A percentile compares a stretch with the other conserved stretches of the same genome.
Evolutionary conservation across 129 eudicot genomes (phyloP).

Genomic region (Glebionis coronaria): DNA sequence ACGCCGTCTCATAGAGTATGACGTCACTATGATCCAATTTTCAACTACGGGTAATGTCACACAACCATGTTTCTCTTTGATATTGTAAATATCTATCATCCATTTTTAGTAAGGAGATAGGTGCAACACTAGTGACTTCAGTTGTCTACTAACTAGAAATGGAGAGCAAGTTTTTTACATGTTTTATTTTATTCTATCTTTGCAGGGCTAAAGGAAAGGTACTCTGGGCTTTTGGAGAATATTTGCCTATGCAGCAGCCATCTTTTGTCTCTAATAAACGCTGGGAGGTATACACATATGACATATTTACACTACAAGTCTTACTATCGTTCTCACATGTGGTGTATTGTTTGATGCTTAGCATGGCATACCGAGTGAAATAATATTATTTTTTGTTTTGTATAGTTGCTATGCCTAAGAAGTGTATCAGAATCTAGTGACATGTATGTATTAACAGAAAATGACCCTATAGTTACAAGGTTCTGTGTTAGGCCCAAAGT

Average conservation of each 20-base stretch:
- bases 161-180: slow-evolving; percentile 1
- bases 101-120: background rate
- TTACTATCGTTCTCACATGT: background rate
- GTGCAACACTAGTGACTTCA: background rate
- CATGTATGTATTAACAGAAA: background rate
- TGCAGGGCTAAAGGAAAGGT: slow-evolving; percentile 64
- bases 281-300: slow-evolving; percentile 56
- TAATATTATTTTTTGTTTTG: background rate
- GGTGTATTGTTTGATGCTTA: background rate
- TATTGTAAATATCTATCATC: background rate
- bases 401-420: slow-evolving; percentile 3
- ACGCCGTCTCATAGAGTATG: slow-evolving; percentile 68
- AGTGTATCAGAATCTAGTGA: background rate
- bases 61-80: slow-evolving; percentile 9
- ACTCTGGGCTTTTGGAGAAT: slow-evolving; percentile 48
- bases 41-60: slow-evolving; percentile 46
- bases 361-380: slow-evolving; percentile 2
- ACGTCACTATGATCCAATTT: slow-evolving; percentile 41
- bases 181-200: background rate
- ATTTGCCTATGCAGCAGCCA: slow-evolving; percentile 41
- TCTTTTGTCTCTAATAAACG: slow-evolving; percentile 43
- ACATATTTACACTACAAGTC: no score
- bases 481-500: no score
- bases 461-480: background rate
- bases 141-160: no score